These are phyloP conservation scores for Penicillium simplicissimum DNA, from an alignment of 495 filamentous ascomycete species.

Conservation along the genomic window DNA sequence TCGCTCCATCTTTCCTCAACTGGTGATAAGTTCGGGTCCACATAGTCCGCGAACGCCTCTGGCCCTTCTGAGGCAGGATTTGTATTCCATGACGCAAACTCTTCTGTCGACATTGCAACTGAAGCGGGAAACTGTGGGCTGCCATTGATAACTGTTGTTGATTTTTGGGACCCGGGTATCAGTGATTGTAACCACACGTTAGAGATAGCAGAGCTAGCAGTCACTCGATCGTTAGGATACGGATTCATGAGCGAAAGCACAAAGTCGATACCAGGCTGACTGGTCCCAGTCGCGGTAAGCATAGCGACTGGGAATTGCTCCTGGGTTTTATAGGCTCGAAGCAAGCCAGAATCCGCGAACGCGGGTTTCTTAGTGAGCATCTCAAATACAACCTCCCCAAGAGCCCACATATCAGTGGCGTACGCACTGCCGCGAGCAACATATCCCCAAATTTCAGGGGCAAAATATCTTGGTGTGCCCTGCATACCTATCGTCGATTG, in stretches of 20 bases:
- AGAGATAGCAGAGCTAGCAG: not conserved
- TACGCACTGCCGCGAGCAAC: slow-evolving; percentile 7
- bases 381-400: slow-evolving; percentile 20
- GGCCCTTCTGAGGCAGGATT: not conserved
- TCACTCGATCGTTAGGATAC: not conserved
- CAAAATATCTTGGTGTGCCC: slow-evolving; percentile 18
- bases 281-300: not conserved
- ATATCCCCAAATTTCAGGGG: slow-evolving; percentile 18
- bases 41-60: not conserved
- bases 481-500: slow-evolving; percentile 7
- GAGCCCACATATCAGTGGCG: slow-evolving; percentile 20
- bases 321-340: not conserved
- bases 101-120: not conserved
- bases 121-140: not conserved
- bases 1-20: not conserved
- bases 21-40: not conserved
- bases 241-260: not conserved
- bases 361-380: not conserved
- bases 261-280: not conserved
- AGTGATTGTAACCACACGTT: not conserved
- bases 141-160: not conserved
- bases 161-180: not conserved
- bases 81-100: not conserved
- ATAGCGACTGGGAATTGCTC: not conserved
- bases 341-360: not conserved